These are phyloP conservation scores for Cocos nucifera DNA, from an alignment of 176 grass and related monocot genomes.

Conservation along the genomic window DNA sequence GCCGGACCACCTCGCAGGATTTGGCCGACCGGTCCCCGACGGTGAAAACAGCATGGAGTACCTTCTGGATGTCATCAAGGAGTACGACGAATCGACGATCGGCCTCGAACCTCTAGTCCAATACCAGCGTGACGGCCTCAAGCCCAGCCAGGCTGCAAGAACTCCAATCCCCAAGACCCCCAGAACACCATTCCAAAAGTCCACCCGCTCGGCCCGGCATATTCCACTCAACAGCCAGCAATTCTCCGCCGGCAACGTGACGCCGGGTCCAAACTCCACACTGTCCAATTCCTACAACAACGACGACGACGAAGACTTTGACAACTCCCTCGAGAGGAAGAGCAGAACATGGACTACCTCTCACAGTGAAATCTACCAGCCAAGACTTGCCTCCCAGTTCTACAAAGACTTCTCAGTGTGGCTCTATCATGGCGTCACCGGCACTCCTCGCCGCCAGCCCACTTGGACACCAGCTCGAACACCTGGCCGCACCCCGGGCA, in stretches of 20 bases:
- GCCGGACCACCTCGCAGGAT: constrained; percentile 41
- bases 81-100: constrained; percentile 52
- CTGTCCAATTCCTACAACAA: constrained; percentile 28
- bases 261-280: constrained; percentile 29
- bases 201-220: constrained; percentile 29
- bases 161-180: constrained; percentile 35
- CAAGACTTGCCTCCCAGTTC: constrained; percentile 56
- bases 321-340: constrained; percentile 57
- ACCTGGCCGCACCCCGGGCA: constrained; percentile 13
- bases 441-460: constrained; percentile 37
- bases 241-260: constrained; percentile 26
- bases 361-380: constrained; percentile 24
- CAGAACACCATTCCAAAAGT: constrained; percentile 47
- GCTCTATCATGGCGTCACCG: constrained; percentile 52
- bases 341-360: constrained; percentile 17
- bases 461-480: constrained; percentile 53
- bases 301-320: constrained; percentile 30
- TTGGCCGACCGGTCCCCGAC: constrained; percentile 44
- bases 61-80: constrained; percentile 67
- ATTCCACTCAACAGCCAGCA: constrained; percentile 55
- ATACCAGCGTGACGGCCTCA: constrained; percentile 54
- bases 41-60: constrained; percentile 71
- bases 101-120: constrained; percentile 55
- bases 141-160: constrained; percentile 38
- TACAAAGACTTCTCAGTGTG: constrained; percentile 73